phyloP scores from a whole-genome alignment of 208 protist genomes.

The Leishmania aethiopica region DNA sequence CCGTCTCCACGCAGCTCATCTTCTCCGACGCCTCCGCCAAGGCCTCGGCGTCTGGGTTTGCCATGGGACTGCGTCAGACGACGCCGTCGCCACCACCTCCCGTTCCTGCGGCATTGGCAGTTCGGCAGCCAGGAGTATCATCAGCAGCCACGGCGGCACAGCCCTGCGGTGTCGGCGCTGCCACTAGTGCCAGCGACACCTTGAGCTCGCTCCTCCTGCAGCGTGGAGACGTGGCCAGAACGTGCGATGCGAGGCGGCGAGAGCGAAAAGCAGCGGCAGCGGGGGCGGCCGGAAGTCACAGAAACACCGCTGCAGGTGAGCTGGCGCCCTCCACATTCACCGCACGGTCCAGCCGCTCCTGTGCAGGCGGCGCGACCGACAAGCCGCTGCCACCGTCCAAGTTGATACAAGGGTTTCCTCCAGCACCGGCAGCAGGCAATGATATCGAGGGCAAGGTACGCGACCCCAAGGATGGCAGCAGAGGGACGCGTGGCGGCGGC shows the following conservation, averaged over 20 bases:
- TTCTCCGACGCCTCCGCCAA: slow-evolving; percentile 13
- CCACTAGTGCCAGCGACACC: background rate
- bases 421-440: background rate
- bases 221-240: background rate
- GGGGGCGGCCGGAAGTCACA: background rate
- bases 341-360: background rate
- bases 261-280: background rate
- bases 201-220: background rate
- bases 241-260: background rate
- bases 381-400: background rate
- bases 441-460: background rate
- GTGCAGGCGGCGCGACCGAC: background rate
- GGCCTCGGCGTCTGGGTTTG: slow-evolving; percentile 4
- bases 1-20: background rate
- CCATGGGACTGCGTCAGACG: background rate
- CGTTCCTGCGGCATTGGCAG: background rate
- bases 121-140: background rate
- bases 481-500: background rate
- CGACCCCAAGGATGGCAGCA: background rate
- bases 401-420: background rate
- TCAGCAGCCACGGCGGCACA: background rate
- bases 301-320: background rate
- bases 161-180: background rate
- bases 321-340: background rate
- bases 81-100: background rate